Evolutionary conservation across 1,284 basidiomycete species (phyloP), one percentile per base, ranked within the genome.

Genomic region (Cutaneotrichosporon spelunceum): DNA sequence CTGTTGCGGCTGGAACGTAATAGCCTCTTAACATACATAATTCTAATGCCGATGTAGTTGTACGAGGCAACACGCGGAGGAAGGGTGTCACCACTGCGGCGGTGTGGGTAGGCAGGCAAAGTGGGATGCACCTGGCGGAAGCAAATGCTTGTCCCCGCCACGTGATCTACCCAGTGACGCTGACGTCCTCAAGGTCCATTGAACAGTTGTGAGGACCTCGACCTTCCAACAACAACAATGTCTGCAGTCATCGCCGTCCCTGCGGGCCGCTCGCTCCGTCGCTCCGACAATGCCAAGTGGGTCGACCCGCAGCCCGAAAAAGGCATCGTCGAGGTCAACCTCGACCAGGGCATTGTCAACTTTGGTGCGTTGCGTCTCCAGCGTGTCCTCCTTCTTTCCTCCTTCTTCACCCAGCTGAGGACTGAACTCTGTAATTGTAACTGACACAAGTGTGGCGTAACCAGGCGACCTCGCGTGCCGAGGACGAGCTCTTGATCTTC

Each of bases 401-500:
- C n/a, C n/a, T n/a, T n/a, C n/a, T n/a, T n/a, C n/a, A n/a, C n/a
- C n/a, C n/a, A n/a, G n/a, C n/a, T n/a, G n/a, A n/a, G n/a, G n/a
- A n/a, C n/a, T n/a, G n/a, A n/a, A n/a, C n/a, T 33, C 45, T 19
- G 10, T 23, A 7, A 47, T 9, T 26, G 13, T 11, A 29, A 24
- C 47, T 47, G 21, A 36, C 29, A 24, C 3, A 57, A 77, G 77
- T 68, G 54, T 79, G 76, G 77, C 74, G 68, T 56, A 72, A 71
- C 56, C 65, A 72, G 49, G 66, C 63, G 21, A 68, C 64, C 14
- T 66, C 64, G 48, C 58, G 54, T 26, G 63, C 67, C 21, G 75
- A 77, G 57, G 76, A 78, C 61, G 75, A 78, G 53, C 69, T 76
- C 27, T 71, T 79, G 64, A 69, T 79, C 66, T 79, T 79, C 66